Base-by-base conservation (phyloP, 164 flowering plant species). In the Kingdonia uniflora region DNA sequence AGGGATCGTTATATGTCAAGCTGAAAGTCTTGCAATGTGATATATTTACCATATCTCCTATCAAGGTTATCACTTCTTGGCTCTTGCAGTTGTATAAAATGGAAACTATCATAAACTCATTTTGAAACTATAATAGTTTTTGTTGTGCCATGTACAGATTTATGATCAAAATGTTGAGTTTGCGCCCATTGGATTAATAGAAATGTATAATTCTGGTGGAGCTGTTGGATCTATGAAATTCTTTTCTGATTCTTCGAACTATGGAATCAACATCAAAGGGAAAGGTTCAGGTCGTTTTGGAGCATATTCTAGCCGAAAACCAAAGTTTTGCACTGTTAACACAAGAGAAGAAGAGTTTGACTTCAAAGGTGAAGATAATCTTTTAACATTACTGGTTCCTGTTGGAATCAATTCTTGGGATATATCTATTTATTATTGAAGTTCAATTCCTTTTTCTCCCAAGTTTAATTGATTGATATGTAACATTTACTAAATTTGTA, bases 201-300 rank as follows among this genome's bases (percentile, higher is more conserved):
- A 76, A 16, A 83, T 80, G 90, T 83, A 80, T 62, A 82, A 80
- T 48, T 70, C 82, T 46, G 90, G 84, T 40, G 90, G 90, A 39
- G 86, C 84, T 19, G 53, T 80, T 46, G 70, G 71, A 58, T 71
- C 69, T 15, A 29, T 79, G 40, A 72, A 66, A 46, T 50, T 35
- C 41, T 45, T 33, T 13, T 14, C 37, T 23, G 65, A 54, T 33
- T 11, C 47, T 16, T 57, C 68, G 14, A 17, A 24, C 20, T 40
- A 51, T 21, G 58, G 50, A 41, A 63, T 81, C 43, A 55, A 40
- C 14, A 64, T 77, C 43, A 65, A 64, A 54, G 87, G 84, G 29
- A 71, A 69, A 69, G 87, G 87, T 6, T 57, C 40, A 2, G 82
- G 84, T 19, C 55, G 41, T 20, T 76, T 81, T 24, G 84, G 80